Conservation (phyloP, 1,284 basidiomycete species). For the Ganoderma sp. region DNA sequence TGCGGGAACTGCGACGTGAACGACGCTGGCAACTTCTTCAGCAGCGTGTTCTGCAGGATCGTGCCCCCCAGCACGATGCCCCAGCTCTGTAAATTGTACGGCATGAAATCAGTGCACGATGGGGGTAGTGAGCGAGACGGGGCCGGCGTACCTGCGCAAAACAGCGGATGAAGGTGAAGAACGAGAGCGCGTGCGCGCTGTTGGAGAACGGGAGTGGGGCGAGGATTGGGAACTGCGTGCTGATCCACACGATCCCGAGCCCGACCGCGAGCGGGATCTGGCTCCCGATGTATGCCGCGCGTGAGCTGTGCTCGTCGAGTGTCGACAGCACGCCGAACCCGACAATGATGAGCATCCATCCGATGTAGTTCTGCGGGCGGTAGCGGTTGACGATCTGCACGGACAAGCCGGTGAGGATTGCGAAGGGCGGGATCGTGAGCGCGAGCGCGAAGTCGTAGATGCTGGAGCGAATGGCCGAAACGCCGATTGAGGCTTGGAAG, state of each 20-base stretch:
- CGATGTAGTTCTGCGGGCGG: constrained; percentile 44
- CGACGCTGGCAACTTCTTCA: background rate
- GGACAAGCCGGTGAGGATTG: constrained; percentile 38
- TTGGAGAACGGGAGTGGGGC: constrained; percentile 40
- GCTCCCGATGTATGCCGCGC: constrained; percentile 40
- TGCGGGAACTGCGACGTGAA: constrained; percentile 18
- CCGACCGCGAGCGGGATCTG: constrained; percentile 41
- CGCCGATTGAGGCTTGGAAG: constrained; percentile 52
- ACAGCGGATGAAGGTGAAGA: constrained; percentile 39
- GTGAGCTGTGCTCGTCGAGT: constrained; percentile 42
- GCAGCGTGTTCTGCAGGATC: constrained; percentile 25
- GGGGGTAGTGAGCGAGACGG: no score
- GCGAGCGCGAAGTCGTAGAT: constrained; percentile 47
- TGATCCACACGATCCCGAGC: constrained; percentile 34
- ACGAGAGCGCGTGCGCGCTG: constrained; percentile 39
- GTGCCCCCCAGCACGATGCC: constrained; percentile 18
- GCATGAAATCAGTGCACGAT: no score
- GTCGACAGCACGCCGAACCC: constrained; percentile 46
- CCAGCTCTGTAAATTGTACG: no score
- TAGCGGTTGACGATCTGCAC: constrained; percentile 42
- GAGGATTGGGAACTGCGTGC: constrained; percentile 40
- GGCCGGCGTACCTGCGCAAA: constrained; percentile 39
- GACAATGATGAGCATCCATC: constrained; percentile 47
- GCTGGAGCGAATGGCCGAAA: constrained; percentile 50
- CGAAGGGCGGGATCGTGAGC: constrained; percentile 36